Evolutionary conservation across 345 rosid species (phyloP).

Genomic region (Citrus glauca): DNA sequence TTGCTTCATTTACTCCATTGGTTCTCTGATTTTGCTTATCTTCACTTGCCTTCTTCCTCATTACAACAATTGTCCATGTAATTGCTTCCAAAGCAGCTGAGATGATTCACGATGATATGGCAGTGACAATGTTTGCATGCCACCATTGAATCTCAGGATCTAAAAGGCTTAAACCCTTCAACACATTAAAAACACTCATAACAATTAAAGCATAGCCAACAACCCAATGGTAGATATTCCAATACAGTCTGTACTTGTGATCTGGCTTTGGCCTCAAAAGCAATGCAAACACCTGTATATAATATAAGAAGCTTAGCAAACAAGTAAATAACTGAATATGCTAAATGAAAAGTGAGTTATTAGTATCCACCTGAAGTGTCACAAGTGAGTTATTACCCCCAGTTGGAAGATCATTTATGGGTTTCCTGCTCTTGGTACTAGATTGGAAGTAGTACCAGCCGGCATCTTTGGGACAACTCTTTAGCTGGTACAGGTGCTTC

Average conservation of each 20-base stretch:
- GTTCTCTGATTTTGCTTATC: conserved; percentile 22
- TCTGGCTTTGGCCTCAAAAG: conserved; percentile 80
- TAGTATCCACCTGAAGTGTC: conserved; percentile 62
- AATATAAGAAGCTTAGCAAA: background rate
- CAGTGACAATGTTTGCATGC: conserved; percentile 38
- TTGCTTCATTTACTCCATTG: conserved; percentile 22
- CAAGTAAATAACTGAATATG: background rate
- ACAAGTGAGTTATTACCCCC: too few species aligned
- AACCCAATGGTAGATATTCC: conserved; percentile 81
- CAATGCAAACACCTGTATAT: conserved; percentile 51
- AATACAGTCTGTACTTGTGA: conserved; percentile 64
- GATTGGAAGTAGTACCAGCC: too few species aligned
- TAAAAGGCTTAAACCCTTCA: conserved; percentile 58
- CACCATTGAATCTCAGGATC: conserved; percentile 54
- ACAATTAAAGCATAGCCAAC: conserved; percentile 54
- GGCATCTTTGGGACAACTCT: too few species aligned
- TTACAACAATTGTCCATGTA: conserved; percentile 62
- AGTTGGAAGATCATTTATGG: too few species aligned
- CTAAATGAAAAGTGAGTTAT: background rate
- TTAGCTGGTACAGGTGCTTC: too few species aligned
- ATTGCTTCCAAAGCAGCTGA: conserved; percentile 48
- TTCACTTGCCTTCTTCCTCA: conserved; percentile 37
- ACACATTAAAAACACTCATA: conserved; percentile 50
- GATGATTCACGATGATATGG: conserved; percentile 40
- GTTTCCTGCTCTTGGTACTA: too few species aligned